Evolutionary conservation across 768 basidiomycete genomes (phyloP).

Genomic region (Phylloporus arenicola): DNA sequence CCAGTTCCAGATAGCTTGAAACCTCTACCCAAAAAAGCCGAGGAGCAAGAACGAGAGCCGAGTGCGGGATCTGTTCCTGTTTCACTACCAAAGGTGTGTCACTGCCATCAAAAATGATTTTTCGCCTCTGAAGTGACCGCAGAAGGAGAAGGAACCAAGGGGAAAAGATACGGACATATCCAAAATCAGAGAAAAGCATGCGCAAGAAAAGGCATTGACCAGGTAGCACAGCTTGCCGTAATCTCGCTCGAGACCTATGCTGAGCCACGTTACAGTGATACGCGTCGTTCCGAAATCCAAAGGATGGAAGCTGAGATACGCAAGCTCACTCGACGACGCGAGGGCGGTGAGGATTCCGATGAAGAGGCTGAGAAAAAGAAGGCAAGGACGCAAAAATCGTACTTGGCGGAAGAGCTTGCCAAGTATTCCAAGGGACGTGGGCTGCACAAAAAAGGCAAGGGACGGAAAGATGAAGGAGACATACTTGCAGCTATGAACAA

Average conservation of each 20-base stretch:
- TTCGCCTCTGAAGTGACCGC: neutral
- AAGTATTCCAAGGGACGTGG: constrained; percentile 70
- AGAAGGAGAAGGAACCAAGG: constrained; percentile 15
- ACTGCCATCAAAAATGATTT: neutral
- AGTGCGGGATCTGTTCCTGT: neutral
- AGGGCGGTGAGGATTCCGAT: constrained; percentile 56
- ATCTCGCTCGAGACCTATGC: neutral
- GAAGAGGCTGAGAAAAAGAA: constrained; percentile 53
- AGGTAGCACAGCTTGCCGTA: constrained; percentile 37
- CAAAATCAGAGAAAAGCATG: constrained; percentile 72
- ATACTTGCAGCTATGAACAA: constrained; percentile 62
- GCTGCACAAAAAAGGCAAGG: constrained; percentile 50
- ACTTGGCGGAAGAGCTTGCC: constrained; percentile 74
- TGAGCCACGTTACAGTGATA: constrained; percentile 37
- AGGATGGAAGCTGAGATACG: constrained; percentile 88
- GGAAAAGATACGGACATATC: constrained; percentile 45
- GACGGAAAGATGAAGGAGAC: constrained; percentile 65
- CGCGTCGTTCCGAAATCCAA: constrained; percentile 72
- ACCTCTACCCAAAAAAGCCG: neutral
- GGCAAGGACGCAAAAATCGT: constrained; percentile 57
- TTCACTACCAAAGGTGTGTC: constrained; percentile 16
- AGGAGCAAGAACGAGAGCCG: neutral
- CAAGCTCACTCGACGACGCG: constrained; percentile 59
- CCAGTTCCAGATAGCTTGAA: constrained; percentile 8
- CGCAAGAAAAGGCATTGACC: constrained; percentile 57